Base-by-base conservation (phyloP, 2,329 filamentous ascomycete species). In the Sclerotinia minor region DNA sequence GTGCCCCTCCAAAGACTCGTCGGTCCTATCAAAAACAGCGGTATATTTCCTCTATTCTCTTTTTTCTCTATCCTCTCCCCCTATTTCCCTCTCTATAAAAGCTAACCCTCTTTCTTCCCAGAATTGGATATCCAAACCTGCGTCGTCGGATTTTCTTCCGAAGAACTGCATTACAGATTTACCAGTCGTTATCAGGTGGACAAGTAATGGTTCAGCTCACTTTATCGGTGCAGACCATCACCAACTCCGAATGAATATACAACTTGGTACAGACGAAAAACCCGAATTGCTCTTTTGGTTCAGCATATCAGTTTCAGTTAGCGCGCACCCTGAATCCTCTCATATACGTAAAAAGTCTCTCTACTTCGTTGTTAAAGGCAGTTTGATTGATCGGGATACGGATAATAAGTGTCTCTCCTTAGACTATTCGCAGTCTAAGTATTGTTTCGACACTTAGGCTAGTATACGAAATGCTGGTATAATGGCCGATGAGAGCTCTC, bases 231-330 rank as follows among this genome's bases (percentile, higher is more conserved):
- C 11, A 41, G 38, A 41, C 11, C 11, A 41, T 24, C 55, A 58
- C 9, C 19, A 58, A 4, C 55, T 58, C 32, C 55, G 55, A 58
- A 58, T 58, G 21, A 58, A 58, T 44, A 58, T 58, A 41, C 8
- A 58, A 9, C 21, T 58, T 17, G 55, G 55, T 9, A 58, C 55
- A 3, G 15, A 58, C 2, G 5, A 13, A 58, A 58, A 7, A 15
- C 55, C 55, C 35, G 3, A 58, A 15, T 58, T 58, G 32, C 32
- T 58, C 21, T 41, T 58, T 44, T 58, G 55, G 55, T 58, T 58
- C 55, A 58, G 55, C 21, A 8, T 58, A 41, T 15, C 55, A 26
- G 21, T 58, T 41, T 7, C 5, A 44, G 21, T 58, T 58, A 58
- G 11, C 24, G 41, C 29, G 3, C 44, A 11, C 35, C n/a, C 55